Evolutionary conservation across 2,329 filamentous ascomycete species (phyloP).

Genomic region (Aspergillus sp.): DNA sequence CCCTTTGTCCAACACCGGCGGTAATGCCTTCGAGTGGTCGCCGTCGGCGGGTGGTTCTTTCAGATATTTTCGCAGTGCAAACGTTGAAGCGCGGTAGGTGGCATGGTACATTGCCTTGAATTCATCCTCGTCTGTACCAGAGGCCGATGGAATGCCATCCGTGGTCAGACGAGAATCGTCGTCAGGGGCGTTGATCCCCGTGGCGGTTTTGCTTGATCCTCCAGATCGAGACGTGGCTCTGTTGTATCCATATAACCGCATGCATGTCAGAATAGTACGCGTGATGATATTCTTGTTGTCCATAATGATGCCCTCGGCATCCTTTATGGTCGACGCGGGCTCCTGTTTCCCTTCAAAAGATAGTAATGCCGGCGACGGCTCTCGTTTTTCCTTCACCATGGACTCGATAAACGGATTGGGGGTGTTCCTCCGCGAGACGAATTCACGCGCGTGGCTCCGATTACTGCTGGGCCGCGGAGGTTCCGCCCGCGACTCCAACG

Average conservation of each 20-base stretch:
- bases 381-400: constrained; percentile 10
- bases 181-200: constrained; percentile 5
- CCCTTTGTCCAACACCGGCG: constrained; percentile 33
- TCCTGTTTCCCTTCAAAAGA: constrained; percentile 20
- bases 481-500: constrained; percentile 17
- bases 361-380: constrained; percentile 14
- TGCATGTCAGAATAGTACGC: constrained; percentile 44
- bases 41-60: constrained; percentile 20
- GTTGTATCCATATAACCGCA: constrained; percentile 45
- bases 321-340: constrained; percentile 20
- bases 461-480: constrained; percentile 22
- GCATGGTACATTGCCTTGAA: constrained; percentile 47
- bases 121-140: constrained; percentile 36
- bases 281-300: constrained; percentile 43
- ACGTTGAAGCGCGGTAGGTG: constrained; percentile 43
- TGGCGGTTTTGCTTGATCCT: constrained; percentile 14
- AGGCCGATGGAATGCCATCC: constrained; percentile 1
- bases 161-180: constrained; percentile 12
- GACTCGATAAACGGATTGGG: constrained; percentile 28
- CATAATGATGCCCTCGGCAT: constrained; percentile 29
- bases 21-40: constrained; percentile 6
- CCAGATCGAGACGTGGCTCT: constrained; percentile 28
- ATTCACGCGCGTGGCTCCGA: constrained; percentile 18
- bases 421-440: constrained; percentile 16
- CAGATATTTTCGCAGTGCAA: constrained; percentile 42